phyloP scores from a whole-genome alignment of 768 basidiomycete species.

The Leccinum incarnatum region DNA sequence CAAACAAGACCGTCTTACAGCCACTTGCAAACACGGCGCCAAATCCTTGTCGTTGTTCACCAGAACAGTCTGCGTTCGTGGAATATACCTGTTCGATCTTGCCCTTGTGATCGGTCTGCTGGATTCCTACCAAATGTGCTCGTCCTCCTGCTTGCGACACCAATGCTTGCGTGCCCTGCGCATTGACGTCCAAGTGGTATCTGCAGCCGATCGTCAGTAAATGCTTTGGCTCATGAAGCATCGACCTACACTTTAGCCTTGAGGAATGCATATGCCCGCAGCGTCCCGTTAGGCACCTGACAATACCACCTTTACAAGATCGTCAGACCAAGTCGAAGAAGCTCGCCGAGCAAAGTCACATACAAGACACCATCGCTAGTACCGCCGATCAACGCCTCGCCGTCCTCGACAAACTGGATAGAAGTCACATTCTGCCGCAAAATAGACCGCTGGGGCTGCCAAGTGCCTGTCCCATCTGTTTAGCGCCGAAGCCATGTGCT shows the following conservation, averaged over 20 bases:
- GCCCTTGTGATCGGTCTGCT: conserved; percentile 48
- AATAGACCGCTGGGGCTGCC: conserved; percentile 65
- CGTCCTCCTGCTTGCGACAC: conserved; percentile 51
- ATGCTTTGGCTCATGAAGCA: not conserved
- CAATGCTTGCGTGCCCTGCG: conserved; percentile 48
- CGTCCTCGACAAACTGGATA: conserved; percentile 61
- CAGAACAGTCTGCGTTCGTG: conserved; percentile 32
- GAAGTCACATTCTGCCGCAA: conserved; percentile 61
- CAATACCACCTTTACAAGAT: conserved; percentile 55
- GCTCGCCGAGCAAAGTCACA: conserved; percentile 17
- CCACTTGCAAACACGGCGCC: conserved; percentile 54
- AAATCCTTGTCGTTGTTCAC: conserved; percentile 35
- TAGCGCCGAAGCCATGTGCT: not conserved
- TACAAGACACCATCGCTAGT: conserved; percentile 70
- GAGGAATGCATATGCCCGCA: conserved; percentile 59
- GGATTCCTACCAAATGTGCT: conserved; percentile 51
- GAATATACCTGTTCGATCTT: conserved; percentile 53
- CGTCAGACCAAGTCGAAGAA: conserved; percentile 9
- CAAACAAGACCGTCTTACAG: conserved; percentile 57
- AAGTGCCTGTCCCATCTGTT: conserved; percentile 43
- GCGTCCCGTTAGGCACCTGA: conserved; percentile 63
- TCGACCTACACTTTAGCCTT: conserved; percentile 53
- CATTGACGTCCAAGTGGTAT: conserved; percentile 52
- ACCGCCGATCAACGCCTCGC: conserved; percentile 62
- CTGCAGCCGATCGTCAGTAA: conserved; percentile 33